Evolutionary conservation across 129 eudicot genomes (phyloP).

Genomic region (Chrysanthemum makinoi): DNA sequence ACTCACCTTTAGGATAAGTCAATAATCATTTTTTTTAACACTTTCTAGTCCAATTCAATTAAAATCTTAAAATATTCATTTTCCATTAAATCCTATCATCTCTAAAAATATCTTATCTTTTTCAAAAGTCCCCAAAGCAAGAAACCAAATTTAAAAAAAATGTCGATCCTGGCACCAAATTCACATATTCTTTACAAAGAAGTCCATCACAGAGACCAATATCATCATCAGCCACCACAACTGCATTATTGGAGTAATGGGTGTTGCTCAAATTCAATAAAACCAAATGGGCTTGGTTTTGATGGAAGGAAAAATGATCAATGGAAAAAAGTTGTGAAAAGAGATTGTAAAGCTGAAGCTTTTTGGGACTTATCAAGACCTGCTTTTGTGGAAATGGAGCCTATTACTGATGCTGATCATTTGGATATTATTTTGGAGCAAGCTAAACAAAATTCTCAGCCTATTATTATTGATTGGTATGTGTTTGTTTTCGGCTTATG

Average conservation of each 20-base stretch:
- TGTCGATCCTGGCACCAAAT: conserved; percentile 82
- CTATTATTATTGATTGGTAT: conserved; percentile 88
- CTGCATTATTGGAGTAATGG: conserved; percentile 40
- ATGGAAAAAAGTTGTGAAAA: conserved; percentile 36
- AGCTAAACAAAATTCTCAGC: conserved; percentile 51
- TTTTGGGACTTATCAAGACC: conserved; percentile 72
- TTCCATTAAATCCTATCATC: conserved; percentile 5
- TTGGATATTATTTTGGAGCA: conserved; percentile 57
- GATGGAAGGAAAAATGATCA: conserved; percentile 43
- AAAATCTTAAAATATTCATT: neutral
- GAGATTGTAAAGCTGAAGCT: conserved; percentile 51
- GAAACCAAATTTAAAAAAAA: conserved; percentile 12
- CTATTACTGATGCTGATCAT: conserved; percentile 66
- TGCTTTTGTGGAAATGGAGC: conserved; percentile 54
- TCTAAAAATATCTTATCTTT: conserved; percentile 49
- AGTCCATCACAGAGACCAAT: conserved; percentile 44
- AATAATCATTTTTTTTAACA: conserved; percentile 1
- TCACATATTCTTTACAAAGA: conserved; percentile 62
- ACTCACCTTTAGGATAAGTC: conserved; percentile 55
- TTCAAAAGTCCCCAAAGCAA: conserved; percentile 15
- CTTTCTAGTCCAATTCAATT: neutral
- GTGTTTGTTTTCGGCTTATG: neutral
- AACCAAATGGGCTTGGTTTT: conserved; percentile 49
- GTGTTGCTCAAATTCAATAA: conserved; percentile 34
- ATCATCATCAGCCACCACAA: conserved; percentile 24